Evolutionary conservation across 306 rosid species (phyloP).

Genomic region (Vachellia collinsii): DNA sequence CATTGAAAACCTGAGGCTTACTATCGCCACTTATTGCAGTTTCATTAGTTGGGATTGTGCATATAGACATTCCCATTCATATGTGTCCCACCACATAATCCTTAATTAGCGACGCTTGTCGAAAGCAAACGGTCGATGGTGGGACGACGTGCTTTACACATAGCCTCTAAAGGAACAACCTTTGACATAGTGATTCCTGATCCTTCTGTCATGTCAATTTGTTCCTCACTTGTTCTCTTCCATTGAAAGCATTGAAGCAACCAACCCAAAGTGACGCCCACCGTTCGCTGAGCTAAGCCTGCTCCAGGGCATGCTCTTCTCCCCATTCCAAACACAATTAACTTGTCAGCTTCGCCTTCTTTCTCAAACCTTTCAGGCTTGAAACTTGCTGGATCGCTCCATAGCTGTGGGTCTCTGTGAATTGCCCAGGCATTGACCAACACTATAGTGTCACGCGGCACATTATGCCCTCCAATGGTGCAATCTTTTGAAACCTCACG

Average conservation of each 20-base stretch:
- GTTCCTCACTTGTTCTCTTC: slow-evolving; percentile 32
- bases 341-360: slow-evolving; percentile 38
- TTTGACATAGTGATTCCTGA: slow-evolving; percentile 43
- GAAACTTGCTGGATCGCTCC: slow-evolving; percentile 48
- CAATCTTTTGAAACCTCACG: slow-evolving; percentile 51
- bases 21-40: not conserved
- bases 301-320: slow-evolving; percentile 57
- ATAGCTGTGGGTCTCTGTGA: slow-evolving; percentile 50
- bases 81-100: not conserved
- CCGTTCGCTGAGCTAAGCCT: slow-evolving; percentile 43
- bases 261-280: slow-evolving; percentile 41
- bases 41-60: not conserved
- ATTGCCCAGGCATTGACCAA: slow-evolving; percentile 60
- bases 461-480: slow-evolving; percentile 39
- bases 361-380: slow-evolving; percentile 53
- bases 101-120: not conserved
- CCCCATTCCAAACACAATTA: slow-evolving; percentile 55
- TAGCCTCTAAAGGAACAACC: slow-evolving; percentile 41
- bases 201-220: slow-evolving; percentile 49
- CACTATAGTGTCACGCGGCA: slow-evolving; percentile 51
- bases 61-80: not conserved
- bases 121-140: not conserved
- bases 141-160: slow-evolving; percentile 46
- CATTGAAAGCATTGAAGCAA: slow-evolving; percentile 62
- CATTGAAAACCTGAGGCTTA: not conserved